Base-by-base conservation (phyloP, 2,329 filamentous ascomycete genomes). In the Myriangium duriaei region DNA sequence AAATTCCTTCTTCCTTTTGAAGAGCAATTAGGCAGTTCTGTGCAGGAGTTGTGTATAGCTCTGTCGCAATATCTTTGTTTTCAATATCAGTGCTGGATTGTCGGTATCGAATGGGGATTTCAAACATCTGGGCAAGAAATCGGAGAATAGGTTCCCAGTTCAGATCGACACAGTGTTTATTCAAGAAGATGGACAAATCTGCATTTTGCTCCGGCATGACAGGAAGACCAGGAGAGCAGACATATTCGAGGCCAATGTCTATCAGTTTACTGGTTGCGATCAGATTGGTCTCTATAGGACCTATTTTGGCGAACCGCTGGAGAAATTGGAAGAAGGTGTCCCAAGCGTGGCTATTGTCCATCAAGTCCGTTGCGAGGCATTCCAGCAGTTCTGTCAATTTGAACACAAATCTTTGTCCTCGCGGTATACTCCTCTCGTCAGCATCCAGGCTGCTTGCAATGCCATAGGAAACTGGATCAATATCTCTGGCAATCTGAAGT, bases 391-490 rank as follows among this genome's bases (percentile, higher is more conserved):
- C 26, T 9, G 6, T 29, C 11, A n/a, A 13, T 15, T 30, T 31
- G 14, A 30, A 12, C n/a, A 14, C 11, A 31, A 11, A 37, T 4
- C 26, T 30, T 10, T 3, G 35, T 37, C 14, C 15, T n/a, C 5
- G 11, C 11, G 4, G n/a, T 24, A 6, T 19, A 16, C 12, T 30
- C 35, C n/a, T 37, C 26, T 10, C 4, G 5, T 30, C 14, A 5
- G 14, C 16, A n/a, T 11, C 14, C 4, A 3, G 6, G 5, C 15
- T 6, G 5, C 12, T 5, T 16, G 36, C 29, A 16, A 19, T 19
- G 30, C 36, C 36, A 21, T 39, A 39, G n/a, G 13, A 15, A 13
- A 39, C 19, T 13, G 36, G 30, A 11, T 39, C 36, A 26, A 11
- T 13, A 9, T 14, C 7, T 11, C 16, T 9, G 10, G 36, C 36